Evolutionary conservation across 2,329 filamentous ascomycete genomes (phyloP).

Genomic region (Colletotrichum tabaci): DNA sequence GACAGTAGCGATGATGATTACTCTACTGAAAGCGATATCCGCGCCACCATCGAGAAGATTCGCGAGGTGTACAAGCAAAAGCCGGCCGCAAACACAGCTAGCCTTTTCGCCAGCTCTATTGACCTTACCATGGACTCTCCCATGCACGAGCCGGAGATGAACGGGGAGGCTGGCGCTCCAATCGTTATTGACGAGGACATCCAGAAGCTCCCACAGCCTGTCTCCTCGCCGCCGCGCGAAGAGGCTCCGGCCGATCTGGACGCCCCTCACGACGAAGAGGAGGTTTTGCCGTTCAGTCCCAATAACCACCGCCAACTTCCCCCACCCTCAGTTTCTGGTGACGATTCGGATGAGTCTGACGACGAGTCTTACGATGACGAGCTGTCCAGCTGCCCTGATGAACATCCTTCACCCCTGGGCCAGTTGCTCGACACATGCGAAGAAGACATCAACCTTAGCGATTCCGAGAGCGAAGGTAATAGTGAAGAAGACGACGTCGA

Average conservation of each 20-base stretch:
- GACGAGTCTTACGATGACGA: conserved; percentile 12
- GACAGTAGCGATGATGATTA: conserved; percentile 52
- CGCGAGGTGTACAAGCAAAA: conserved; percentile 15
- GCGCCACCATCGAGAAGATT: conserved; percentile 23
- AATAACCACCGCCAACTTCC: not conserved
- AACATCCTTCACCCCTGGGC: conserved; percentile 10
- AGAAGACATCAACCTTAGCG: conserved; percentile 32
- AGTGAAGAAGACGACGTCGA: conserved; percentile 46
- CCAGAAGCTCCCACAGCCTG: not conserved
- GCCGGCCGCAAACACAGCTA: not conserved
- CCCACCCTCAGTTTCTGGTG: not conserved
- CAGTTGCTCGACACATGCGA: conserved; percentile 13
- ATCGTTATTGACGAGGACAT: conserved; percentile 14
- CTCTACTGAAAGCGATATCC: conserved; percentile 44
- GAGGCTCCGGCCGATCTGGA: conserved; percentile 13
- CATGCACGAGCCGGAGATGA: not conserved
- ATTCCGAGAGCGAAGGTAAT: conserved; percentile 50
- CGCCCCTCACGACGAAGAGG: conserved; percentile 29
- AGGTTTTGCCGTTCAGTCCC: not conserved
- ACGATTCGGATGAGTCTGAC: conserved; percentile 12
- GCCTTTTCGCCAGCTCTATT: conserved; percentile 9
- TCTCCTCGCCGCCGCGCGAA: not conserved
- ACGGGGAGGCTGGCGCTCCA: not conserved
- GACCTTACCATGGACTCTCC: conserved; percentile 29
- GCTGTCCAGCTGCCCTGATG: conserved; percentile 17